A percentile compares a stretch with the other conserved stretches of the same genome.
Evolutionary conservation across 176 grass and related monocot genomes (phyloP).

Genomic region (Sorghum bicolor): Sorghum_bicolor_NCBIv3 NC_012870.2:17038501-17039000

Average conservation of each 20-base stretch:
- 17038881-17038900: conserved; percentile 56
- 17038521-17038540: background rate
- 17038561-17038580: conserved; percentile 30
- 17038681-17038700: background rate
- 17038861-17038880: conserved; percentile 49
- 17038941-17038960: conserved; percentile 27
- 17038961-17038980: conserved; percentile 37
- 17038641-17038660: background rate
- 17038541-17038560: conserved; percentile 21
- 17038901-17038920: conserved; percentile 10
- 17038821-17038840: conserved; percentile 30
- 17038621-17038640: conserved; percentile 1
- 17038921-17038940: conserved; percentile 22
- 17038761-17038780: conserved; percentile 20
- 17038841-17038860: conserved; percentile 58
- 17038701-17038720: conserved; percentile 45
- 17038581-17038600: conserved; percentile 40
- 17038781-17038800: background rate
- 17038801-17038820: conserved; percentile 19
- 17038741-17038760: conserved; percentile 61
- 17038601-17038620: conserved; percentile 21
- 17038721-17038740: conserved; percentile 87
- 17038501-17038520: conserved; percentile 26
- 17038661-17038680: background rate
- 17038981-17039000: conserved; percentile 9